A percentile compares a stretch with the other conserved stretches of the same genome.
phyloP scores from a whole-genome alignment of 352 stramenopile genomes.

The Blastocystis sp. region DNA sequence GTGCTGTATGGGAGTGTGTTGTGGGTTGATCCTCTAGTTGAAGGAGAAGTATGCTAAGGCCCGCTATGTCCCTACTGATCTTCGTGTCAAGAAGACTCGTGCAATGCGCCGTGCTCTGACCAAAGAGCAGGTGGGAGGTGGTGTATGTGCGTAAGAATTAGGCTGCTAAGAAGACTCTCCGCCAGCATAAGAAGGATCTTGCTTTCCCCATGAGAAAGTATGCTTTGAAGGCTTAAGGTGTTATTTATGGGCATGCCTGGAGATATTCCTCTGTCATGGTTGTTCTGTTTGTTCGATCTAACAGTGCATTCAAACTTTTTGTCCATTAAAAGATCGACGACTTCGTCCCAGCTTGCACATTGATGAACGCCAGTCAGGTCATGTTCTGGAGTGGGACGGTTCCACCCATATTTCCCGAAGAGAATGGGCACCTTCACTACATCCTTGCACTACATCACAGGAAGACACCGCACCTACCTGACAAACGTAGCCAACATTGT shows the following conservation, averaged over 20 bases:
- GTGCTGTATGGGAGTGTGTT: constrained; percentile 67
- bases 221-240: constrained; percentile 90
- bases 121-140: constrained; percentile 86
- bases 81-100: constrained; percentile 96
- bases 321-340: neutral
- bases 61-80: constrained; percentile 94
- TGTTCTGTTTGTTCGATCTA: neutral
- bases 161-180: constrained; percentile 66
- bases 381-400: neutral
- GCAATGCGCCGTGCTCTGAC: constrained; percentile 91
- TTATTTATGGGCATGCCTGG: neutral
- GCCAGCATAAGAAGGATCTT: constrained; percentile 81
- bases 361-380: neutral
- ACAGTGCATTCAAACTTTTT: neutral
- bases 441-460: neutral
- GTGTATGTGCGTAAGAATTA: constrained; percentile 67
- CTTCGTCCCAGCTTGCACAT: neutral
- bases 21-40: constrained; percentile 66
- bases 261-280: neutral
- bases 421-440: neutral
- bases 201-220: constrained; percentile 92
- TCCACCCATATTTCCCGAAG: neutral
- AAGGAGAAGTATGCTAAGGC: constrained; percentile 82
- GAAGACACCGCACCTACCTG: neutral
- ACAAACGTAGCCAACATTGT: neutral